Evolutionary conservation across 768 basidiomycete species (phyloP), one percentile per base, ranked within the genome.

Genomic region (Leccinum boreale): DNA sequence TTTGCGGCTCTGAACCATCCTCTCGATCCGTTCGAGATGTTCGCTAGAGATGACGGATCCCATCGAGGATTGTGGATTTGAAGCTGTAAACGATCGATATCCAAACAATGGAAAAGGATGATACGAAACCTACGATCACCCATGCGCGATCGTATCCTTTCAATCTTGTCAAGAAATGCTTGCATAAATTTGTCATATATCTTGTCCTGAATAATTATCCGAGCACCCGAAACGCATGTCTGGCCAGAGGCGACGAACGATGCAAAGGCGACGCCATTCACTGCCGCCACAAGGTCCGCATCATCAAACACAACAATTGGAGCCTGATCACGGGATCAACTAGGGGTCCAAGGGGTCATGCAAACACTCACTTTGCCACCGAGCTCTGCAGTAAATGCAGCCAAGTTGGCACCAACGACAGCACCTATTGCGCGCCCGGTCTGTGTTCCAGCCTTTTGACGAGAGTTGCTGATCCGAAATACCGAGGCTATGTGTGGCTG

Each of bases 141-240:
- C 83, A 94, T 94, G 52, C 88, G 73, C n/a, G 66, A 68, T 28
- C 77, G 80, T 62, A 93, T 88, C 58, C 77, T 78, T 57, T 78
- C 71, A 1, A 83, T 78, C 67, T 93, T 93, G 53, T 78, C 71
- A 11, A 90, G 64, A 69, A 92, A 85, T 17, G 66, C 67, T 7
- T 70, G 64, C 76, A 92, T 78, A 71, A 94, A 93, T 3, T 72
- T 70, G 47, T 89, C 81, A 61, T 90, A 92, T 48, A 93, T 78
- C 9, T 72, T 68, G 45, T 84, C 81, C 56, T 93, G 90, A 7
- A 94, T 73, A 5, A 93, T 77, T 19, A 94, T 76, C n/a, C 92
- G 82, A 12, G 90, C 86, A n/a, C 90, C 92, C 2, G 92, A 93
- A n/a, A 94, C 87, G 58, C 92, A 93, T 9, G 92, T 93, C 74